Evolutionary conservation across 2,329 filamentous ascomycete species (phyloP).

Genomic region (Claviceps arundinis): DNA sequence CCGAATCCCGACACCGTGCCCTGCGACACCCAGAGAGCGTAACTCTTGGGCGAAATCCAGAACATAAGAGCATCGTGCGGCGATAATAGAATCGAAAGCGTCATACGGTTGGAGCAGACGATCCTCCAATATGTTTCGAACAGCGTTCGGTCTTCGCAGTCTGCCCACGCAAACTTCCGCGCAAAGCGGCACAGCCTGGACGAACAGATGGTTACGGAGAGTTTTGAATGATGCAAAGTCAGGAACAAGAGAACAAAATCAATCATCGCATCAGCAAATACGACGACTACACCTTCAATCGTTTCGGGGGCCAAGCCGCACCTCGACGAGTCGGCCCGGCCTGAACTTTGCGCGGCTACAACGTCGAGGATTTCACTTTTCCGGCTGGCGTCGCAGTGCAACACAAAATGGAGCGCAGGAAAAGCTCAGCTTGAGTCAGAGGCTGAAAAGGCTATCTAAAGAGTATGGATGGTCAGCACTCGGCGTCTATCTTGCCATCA

Average conservation of each 20-base stretch:
- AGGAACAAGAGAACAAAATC: neutral
- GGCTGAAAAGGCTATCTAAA: slow-evolving; percentile 69
- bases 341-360: slow-evolving; percentile 12
- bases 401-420: slow-evolving; percentile 12
- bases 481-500: slow-evolving; percentile 78
- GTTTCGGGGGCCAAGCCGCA: neutral
- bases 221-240: slow-evolving; percentile 16
- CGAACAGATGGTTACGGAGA: slow-evolving; percentile 16
- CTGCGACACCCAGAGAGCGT: neutral
- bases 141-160: slow-evolving; percentile 12
- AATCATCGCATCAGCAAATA: no score
- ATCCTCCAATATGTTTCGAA: slow-evolving; percentile 13
- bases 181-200: slow-evolving; percentile 13
- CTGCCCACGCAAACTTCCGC: slow-evolving; percentile 11
- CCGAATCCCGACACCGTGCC: neutral
- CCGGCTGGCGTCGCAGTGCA: slow-evolving; percentile 18
- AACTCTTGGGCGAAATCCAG: neutral
- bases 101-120: neutral
- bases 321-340: slow-evolving; percentile 7
- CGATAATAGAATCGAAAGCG: neutral
- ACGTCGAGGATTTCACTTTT: slow-evolving; percentile 22
- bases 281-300: neutral
- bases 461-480: slow-evolving; percentile 93
- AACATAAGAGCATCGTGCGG: neutral
- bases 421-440: slow-evolving; percentile 46